A percentile compares a stretch with the other conserved stretches of the same genome.
Evolutionary conservation across 192 early-diverging fungal genomes (phyloP).

Genomic region (Pecoramyces ruminantium): DNA sequence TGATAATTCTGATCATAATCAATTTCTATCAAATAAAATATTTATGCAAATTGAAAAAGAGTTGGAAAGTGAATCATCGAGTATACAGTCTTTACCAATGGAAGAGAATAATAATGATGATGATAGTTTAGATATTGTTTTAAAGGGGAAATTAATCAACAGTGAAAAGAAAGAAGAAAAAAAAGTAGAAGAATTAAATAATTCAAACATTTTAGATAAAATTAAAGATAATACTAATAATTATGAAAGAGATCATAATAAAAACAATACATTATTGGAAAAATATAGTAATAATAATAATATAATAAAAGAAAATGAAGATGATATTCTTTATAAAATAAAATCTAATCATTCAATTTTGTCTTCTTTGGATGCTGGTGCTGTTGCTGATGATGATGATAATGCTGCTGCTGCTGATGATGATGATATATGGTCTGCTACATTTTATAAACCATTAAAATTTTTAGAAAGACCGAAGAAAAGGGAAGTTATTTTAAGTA

Average conservation of each 20-base stretch:
- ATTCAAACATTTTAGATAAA: background rate
- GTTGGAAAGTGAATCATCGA: background rate
- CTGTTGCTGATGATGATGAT: background rate
- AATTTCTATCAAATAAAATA: background rate
- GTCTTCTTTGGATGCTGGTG: too few relatives aligned
- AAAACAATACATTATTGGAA: too few relatives aligned
- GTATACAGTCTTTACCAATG: too few relatives aligned
- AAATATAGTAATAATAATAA: too few relatives aligned
- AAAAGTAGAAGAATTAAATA: background rate
- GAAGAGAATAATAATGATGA: too few relatives aligned
- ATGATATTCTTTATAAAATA: too few relatives aligned
- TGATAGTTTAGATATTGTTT: background rate
- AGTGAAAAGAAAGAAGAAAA: background rate
- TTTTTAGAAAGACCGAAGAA: background rate
- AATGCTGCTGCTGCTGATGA: background rate
- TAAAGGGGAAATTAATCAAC: background rate
- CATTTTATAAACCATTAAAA: background rate
- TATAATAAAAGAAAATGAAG: too few relatives aligned
- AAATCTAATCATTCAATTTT: too few relatives aligned
- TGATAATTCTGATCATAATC: background rate
- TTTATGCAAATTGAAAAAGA: background rate
- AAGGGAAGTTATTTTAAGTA: background rate
- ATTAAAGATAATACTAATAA: background rate
- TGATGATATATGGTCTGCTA: background rate
- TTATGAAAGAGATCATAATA: too few relatives aligned